phyloP scores from a whole-genome alignment of 129 eudicot genomes.

The Mikania micrantha region DNA sequence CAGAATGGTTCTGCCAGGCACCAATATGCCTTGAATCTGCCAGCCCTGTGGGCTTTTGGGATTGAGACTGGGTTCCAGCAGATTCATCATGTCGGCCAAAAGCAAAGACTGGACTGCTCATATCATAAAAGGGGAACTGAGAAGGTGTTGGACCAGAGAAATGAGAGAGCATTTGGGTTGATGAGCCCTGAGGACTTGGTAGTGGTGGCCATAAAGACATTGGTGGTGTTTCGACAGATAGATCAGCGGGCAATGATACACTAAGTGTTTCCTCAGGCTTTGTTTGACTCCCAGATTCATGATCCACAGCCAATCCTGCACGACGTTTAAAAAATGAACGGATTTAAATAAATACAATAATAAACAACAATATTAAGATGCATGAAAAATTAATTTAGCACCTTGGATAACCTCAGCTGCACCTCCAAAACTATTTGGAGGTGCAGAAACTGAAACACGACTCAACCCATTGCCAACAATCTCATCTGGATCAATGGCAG shows the following conservation, averaged over 20 bases:
- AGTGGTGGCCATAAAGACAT: conserved; percentile 84
- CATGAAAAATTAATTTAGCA: conserved; percentile 21
- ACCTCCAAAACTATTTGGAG: conserved; percentile 38
- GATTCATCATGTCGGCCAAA: conserved; percentile 77
- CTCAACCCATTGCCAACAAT: no score
- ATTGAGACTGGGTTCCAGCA: conserved; percentile 58
- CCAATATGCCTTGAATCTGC: conserved; percentile 62
- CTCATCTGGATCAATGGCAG: conserved; percentile 62
- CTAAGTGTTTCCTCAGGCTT: conserved; percentile 67
- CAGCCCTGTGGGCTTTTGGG: conserved; percentile 49
- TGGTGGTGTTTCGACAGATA: conserved; percentile 87
- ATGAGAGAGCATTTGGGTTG: conserved; percentile 69
- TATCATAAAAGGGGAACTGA: conserved; percentile 87
- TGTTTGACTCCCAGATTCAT: conserved; percentile 52
- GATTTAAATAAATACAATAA: background rate
- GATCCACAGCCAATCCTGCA: conserved; percentile 52
- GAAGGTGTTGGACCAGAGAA: conserved; percentile 71
- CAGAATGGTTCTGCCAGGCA: conserved; percentile 84
- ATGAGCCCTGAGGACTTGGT: conserved; percentile 80
- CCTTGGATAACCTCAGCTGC: conserved; percentile 34
- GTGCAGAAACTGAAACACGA: no score
- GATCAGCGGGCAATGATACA: conserved; percentile 98
- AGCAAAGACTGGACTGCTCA: conserved; percentile 75
- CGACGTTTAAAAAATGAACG: background rate
- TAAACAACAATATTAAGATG: background rate